Evolutionary conservation across 2,329 filamentous ascomycete species (phyloP).

Genomic region (Colletotrichum cereale): DNA sequence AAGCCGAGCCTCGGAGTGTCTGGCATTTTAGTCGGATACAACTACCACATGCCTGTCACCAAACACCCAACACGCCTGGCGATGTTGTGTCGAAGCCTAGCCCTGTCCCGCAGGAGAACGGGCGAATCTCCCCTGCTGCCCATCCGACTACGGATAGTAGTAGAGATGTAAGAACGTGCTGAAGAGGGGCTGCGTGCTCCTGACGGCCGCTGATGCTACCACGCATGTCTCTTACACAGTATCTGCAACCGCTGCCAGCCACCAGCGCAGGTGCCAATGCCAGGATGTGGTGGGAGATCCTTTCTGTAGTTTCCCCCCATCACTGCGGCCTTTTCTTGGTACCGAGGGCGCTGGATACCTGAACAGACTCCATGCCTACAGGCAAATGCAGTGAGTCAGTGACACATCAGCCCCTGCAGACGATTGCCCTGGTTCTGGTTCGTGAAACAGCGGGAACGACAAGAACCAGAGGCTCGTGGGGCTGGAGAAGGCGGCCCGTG

Average conservation of each 20-base stretch:
- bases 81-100: neutral
- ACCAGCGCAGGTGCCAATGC: neutral
- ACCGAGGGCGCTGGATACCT: neutral
- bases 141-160: constrained; percentile 12
- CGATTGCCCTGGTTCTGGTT: constrained; percentile 8
- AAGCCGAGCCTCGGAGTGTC: neutral
- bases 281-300: neutral
- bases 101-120: neutral
- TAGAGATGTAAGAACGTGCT: constrained; percentile 1
- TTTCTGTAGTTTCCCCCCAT: neutral
- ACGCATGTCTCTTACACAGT: constrained; percentile 31
- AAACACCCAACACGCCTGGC: constrained; percentile 7
- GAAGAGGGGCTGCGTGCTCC: neutral
- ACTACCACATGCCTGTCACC: constrained; percentile 14
- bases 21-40: constrained; percentile 1
- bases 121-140: neutral
- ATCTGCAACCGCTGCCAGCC: neutral
- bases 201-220: neutral
- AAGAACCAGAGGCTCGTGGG: constrained; percentile 6
- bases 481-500: constrained; percentile 5
- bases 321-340: neutral
- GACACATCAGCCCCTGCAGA: constrained; percentile 14
- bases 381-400: too few relatives aligned
- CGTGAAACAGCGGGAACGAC: constrained; percentile 22
- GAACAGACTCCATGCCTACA: too few relatives aligned